A percentile compares a stretch with the other conserved stretches of the same genome.
Evolutionary conservation across 139 green algal species (phyloP).

Genomic region (Microglena sp.): DNA sequence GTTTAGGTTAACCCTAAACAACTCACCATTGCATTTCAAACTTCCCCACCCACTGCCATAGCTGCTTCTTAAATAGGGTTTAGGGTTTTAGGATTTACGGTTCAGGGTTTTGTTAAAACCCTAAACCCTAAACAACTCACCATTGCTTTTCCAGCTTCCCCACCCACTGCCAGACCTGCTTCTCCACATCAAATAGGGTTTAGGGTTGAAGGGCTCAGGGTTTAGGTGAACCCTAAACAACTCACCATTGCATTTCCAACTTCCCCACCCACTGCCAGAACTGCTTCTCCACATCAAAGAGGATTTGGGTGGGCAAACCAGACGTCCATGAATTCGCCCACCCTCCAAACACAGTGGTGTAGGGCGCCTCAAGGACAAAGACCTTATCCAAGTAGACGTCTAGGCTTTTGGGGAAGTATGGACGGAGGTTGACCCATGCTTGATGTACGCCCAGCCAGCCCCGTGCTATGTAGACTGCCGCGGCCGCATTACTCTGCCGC

Average conservation of each 20-base stretch:
- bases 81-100: too few species aligned
- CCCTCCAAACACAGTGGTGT: slow-evolving; percentile 20
- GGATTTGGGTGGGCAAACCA: slow-evolving; percentile 4
- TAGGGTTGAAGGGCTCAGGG: neutral
- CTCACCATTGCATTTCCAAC: too few species aligned
- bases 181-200: neutral
- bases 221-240: neutral
- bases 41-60: neutral
- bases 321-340: neutral
- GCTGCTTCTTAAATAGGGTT: slow-evolving; percentile 1
- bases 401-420: slow-evolving; percentile 6
- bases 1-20: neutral
- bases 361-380: slow-evolving; percentile 15
- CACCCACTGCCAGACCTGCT: neutral
- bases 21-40: too few species aligned
- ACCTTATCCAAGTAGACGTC: neutral
- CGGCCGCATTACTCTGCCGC: slow-evolving; percentile 21
- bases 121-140: neutral
- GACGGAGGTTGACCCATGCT: slow-evolving; percentile 15
- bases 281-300: slow-evolving; percentile 6
- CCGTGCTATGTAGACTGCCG: slow-evolving; percentile 28
- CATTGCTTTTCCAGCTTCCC: neutral
- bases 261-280: neutral
- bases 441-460: slow-evolving; percentile 34
- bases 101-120: neutral